A percentile compares a stretch with the other conserved stretches of the same genome.
Evolutionary conservation across 345 rosid genomes (phyloP).

Genomic region (Cardamine chenopodiifolia): DNA sequence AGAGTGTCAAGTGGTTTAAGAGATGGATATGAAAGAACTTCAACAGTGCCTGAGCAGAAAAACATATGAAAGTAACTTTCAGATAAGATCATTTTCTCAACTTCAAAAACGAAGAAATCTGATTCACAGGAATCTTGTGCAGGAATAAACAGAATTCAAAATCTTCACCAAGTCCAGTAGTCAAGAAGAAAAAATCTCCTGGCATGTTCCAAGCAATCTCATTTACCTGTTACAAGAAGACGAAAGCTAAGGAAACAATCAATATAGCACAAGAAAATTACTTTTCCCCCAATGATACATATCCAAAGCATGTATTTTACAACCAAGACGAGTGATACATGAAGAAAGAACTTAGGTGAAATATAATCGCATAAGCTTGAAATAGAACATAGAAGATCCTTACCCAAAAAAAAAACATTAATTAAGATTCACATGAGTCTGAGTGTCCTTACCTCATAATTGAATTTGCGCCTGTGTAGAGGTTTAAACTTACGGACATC

Average conservation of each 20-base stretch:
- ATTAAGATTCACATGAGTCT: constrained; percentile 8
- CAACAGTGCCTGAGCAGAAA: constrained; percentile 75
- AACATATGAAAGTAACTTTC: not conserved
- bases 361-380: not conserved
- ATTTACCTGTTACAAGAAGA: constrained; percentile 64
- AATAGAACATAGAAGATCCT: not conserved
- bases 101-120: constrained; percentile 3
- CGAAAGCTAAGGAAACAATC: constrained; percentile 13
- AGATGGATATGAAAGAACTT: constrained; percentile 82
- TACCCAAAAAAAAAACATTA: not conserved
- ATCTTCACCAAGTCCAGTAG: constrained; percentile 87
- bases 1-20: constrained; percentile 79
- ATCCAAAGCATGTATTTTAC: not conserved
- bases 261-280: not conserved
- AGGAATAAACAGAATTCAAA: constrained; percentile 6
- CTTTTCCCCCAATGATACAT: not conserved
- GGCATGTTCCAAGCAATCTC: constrained; percentile 99
- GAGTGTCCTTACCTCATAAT: constrained; percentile 68
- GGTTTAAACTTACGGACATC: constrained; percentile 98
- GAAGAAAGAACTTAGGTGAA: not conserved
- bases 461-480: constrained; percentile 82
- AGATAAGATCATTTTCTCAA: constrained; percentile 15
- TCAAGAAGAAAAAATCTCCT: constrained; percentile 92
- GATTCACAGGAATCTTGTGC: not conserved
- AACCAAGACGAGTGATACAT: not conserved